Conservation (phyloP, 2,329 filamentous ascomycete species). For the Fusarium irregulare region DNA sequence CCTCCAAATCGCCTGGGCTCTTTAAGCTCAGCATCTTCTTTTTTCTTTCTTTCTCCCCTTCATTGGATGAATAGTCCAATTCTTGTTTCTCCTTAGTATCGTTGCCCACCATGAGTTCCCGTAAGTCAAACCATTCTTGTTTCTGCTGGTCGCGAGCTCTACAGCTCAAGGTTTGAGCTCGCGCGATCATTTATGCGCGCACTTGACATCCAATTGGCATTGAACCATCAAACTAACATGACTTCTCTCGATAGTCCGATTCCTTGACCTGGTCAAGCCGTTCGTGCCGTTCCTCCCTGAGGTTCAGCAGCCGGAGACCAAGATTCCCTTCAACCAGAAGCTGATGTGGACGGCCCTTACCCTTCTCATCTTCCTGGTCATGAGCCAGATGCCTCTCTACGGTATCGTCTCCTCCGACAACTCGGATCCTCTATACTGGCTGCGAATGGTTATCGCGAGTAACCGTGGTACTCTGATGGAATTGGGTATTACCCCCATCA, state of each 20-base stretch:
- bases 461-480: constrained; percentile 98
- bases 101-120: constrained; percentile 65
- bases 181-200: constrained; percentile 37
- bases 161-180: constrained; percentile 28
- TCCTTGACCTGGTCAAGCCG: constrained; percentile 99
- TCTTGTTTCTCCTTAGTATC: constrained; percentile 50
- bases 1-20: constrained; percentile 52
- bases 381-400: constrained; percentile 99
- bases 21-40: constrained; percentile 52
- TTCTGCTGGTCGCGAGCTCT: constrained; percentile 33
- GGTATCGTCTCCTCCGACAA: constrained; percentile 99
- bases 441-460: constrained; percentile 99
- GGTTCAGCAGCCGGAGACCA: constrained; percentile 98
- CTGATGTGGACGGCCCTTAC: constrained; percentile 96
- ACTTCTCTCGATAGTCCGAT: constrained; percentile 76
- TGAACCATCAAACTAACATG: constrained; percentile 22
- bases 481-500: constrained; percentile 96
- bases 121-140: constrained; percentile 55
- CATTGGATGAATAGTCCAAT: constrained; percentile 56
- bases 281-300: constrained; percentile 99
- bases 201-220: constrained; percentile 40
- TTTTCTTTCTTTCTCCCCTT: constrained; percentile 50
- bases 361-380: constrained; percentile 98
- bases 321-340: constrained; percentile 99
- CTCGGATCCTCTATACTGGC: constrained; percentile 98